A percentile compares a stretch with the other conserved stretches of the same genome.
Conservation (phyloP, 1,284 basidiomycete genomes). For the Sanghuangporus sanghuang region DNA sequence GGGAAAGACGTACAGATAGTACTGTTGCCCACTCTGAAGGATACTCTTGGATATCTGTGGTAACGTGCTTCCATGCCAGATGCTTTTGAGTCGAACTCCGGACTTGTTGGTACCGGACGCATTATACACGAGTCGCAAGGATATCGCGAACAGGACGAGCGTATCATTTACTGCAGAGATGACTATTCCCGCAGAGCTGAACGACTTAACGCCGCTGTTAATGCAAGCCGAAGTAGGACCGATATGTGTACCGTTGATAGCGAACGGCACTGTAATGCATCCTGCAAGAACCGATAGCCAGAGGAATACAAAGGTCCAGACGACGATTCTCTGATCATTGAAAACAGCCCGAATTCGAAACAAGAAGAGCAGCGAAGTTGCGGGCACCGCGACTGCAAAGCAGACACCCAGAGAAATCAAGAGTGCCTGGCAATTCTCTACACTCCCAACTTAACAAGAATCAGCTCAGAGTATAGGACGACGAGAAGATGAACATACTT, state of each 20-base stretch:
- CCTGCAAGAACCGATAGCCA: conserved; percentile 13
- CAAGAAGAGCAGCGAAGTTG: conserved; percentile 15
- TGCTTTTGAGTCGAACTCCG: neutral
- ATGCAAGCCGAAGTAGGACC: neutral
- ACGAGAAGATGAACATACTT: conserved; percentile 4
- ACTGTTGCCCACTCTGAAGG: conserved; percentile 29
- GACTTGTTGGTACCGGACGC: neutral
- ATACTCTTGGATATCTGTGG: conserved; percentile 26
- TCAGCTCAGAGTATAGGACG: neutral
- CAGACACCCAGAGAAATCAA: neutral
- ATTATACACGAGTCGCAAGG: conserved; percentile 3
- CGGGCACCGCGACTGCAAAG: conserved; percentile 6
- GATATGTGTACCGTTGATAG: conserved; percentile 8
- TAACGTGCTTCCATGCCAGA: conserved; percentile 25
- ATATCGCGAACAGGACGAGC: conserved; percentile 12
- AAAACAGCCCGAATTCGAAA: conserved; percentile 16
- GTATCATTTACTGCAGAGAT: neutral
- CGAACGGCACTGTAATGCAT: conserved; percentile 13
- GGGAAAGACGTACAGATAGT: conserved; percentile 27
- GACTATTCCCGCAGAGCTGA: neutral
- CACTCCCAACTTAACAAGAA: neutral
- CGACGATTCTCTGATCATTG: neutral
- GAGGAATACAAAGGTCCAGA: conserved; percentile 2
- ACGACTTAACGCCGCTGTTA: neutral
- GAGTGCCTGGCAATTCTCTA: neutral